phyloP scores from a whole-genome alignment of 495 filamentous ascomycete species.

The Neurospora intermedia region DNA sequence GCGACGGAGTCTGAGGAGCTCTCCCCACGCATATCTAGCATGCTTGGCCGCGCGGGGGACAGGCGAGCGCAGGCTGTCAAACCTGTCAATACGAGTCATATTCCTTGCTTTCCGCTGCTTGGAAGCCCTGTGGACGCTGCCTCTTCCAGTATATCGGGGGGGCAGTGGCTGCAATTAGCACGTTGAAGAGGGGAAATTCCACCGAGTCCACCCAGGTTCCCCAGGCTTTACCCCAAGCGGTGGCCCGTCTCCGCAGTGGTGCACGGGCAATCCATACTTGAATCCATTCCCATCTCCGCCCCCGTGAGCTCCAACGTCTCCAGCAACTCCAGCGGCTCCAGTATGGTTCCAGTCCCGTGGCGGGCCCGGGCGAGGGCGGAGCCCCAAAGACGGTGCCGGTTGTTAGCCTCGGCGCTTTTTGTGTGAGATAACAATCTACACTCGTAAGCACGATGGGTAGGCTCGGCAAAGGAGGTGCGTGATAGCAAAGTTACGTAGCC shows the following conservation, averaged over 20 bases:
- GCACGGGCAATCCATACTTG: background rate
- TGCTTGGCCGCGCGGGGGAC: background rate
- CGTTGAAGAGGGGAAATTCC: background rate
- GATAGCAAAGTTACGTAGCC: background rate
- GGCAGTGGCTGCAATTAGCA: background rate
- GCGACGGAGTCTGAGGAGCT: background rate
- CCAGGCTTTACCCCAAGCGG: background rate
- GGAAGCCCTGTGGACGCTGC: background rate
- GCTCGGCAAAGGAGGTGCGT: background rate
- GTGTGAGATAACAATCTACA: background rate
- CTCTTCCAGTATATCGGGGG: background rate
- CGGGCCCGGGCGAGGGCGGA: background rate
- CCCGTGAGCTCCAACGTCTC: background rate
- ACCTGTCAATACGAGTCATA: background rate
- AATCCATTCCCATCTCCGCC: background rate
- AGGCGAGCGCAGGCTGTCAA: background rate
- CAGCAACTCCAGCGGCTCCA: background rate
- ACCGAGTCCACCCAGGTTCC: background rate
- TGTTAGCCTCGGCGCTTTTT: background rate
- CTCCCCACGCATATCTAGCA: background rate
- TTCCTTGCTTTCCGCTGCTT: background rate
- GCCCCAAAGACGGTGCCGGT: background rate
- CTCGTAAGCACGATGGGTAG: background rate
- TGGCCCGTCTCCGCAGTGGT: background rate
- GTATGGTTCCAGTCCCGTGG: background rate